Percentiles rank a stretch among this genome's conserved stretches.
Conservation (phyloP, 257 asterid genomes). For the Jasminum sambac region DNA sequence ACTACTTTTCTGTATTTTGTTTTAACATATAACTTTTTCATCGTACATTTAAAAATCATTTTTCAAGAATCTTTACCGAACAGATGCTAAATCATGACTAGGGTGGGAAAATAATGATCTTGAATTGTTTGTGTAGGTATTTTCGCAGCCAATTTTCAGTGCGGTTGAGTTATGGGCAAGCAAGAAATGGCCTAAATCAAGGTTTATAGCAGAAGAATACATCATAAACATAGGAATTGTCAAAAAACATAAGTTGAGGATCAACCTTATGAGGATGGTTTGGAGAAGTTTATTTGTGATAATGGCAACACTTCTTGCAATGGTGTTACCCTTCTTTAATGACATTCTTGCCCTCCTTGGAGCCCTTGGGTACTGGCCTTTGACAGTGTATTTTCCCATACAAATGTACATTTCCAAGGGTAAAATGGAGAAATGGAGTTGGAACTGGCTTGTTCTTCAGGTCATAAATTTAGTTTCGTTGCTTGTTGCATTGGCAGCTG, state of each 20-base stretch:
- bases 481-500: constrained; percentile 52
- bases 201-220: constrained; percentile 35
- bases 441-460: constrained; percentile 48
- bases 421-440: constrained; percentile 31
- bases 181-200: constrained; percentile 43
- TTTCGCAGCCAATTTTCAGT: constrained; percentile 44
- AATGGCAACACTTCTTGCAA: constrained; percentile 42
- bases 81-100: not conserved
- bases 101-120: not conserved
- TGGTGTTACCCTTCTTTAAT: constrained; percentile 59
- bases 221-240: constrained; percentile 23
- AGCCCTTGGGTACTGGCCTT: constrained; percentile 60
- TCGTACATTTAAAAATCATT: too few relatives aligned
- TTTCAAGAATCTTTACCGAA: too few relatives aligned
- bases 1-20: too few relatives aligned
- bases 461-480: constrained; percentile 45
- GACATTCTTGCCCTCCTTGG: constrained; percentile 50
- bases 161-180: constrained; percentile 38
- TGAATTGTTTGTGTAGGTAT: constrained; percentile 35
- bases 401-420: constrained; percentile 45
- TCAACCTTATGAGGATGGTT: constrained; percentile 44
- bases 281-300: constrained; percentile 52
- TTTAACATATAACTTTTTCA: too few relatives aligned
- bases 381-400: constrained; percentile 57
- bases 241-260: constrained; percentile 21